A percentile compares a stretch with the other conserved stretches of the same genome.
phyloP scores from a whole-genome alignment of 2,329 filamentous ascomycete genomes.

The Thielaviopsis populi region DNA sequence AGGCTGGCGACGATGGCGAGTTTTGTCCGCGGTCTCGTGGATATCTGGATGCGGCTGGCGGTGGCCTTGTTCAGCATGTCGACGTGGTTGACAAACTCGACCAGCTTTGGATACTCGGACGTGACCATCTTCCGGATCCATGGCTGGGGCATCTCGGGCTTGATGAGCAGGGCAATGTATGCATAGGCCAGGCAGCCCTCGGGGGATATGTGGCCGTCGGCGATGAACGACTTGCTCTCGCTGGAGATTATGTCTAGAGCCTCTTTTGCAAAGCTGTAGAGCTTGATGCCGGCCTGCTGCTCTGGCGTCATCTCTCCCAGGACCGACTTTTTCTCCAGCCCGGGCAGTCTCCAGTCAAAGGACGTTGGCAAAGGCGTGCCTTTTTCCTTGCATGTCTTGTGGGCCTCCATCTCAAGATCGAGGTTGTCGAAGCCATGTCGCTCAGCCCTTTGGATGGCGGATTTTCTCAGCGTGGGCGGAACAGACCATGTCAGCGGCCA shows the following conservation, averaged over 20 bases:
- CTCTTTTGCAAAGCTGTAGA: constrained; percentile 56
- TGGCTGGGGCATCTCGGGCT: constrained; percentile 31
- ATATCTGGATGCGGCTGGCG: constrained; percentile 21
- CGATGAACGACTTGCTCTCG: constrained; percentile 18
- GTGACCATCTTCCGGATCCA: constrained; percentile 26
- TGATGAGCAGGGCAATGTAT: constrained; percentile 60
- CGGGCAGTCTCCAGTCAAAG: constrained; percentile 27
- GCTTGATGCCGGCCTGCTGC: constrained; percentile 56
- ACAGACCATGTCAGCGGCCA: constrained; percentile 84
- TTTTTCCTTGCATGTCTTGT: constrained; percentile 23
- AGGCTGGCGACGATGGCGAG: constrained; percentile 23
- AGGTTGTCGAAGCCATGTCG: constrained; percentile 54
- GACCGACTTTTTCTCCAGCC: constrained; percentile 34
- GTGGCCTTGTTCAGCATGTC: constrained; percentile 16
- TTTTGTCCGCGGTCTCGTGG: constrained; percentile 20
- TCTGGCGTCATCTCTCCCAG: constrained; percentile 53
- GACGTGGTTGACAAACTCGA: constrained; percentile 13
- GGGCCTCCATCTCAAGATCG: constrained; percentile 39
- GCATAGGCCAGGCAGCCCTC: constrained; percentile 70
- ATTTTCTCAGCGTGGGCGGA: constrained; percentile 55
- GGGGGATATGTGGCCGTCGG: constrained; percentile 20
- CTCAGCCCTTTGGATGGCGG: constrained; percentile 54
- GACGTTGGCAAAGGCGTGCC: constrained; percentile 25
- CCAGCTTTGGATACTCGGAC: constrained; percentile 20
- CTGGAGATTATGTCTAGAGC: constrained; percentile 44